These are phyloP conservation scores for Murraya paniculata DNA, from an alignment of 345 rosid species.

Conservation along the genomic window DNA sequence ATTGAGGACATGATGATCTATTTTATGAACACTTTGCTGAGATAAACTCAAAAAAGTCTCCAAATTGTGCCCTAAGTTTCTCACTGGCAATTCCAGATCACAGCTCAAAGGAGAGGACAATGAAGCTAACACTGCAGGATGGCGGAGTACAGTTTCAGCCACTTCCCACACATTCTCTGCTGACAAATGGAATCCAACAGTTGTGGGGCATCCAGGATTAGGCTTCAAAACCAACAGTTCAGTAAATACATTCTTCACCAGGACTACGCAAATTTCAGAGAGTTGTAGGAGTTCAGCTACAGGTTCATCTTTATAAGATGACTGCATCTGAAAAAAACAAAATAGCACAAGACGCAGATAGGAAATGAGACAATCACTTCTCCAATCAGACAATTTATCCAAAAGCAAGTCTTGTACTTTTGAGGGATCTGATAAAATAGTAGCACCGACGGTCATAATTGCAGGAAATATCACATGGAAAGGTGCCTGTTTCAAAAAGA, in stretches of 20 bases:
- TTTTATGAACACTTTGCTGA: slow-evolving; percentile 40
- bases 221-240: slow-evolving; percentile 36
- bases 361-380: slow-evolving; percentile 38
- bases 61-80: slow-evolving; percentile 32
- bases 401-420: slow-evolving; percentile 53
- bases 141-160: slow-evolving; percentile 55
- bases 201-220: slow-evolving; percentile 24
- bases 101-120: slow-evolving; percentile 50
- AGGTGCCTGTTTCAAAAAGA: slow-evolving; percentile 58
- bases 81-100: slow-evolving; percentile 29
- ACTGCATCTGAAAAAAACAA: slow-evolving; percentile 62
- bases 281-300: slow-evolving; percentile 39
- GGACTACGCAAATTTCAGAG: slow-evolving; percentile 59
- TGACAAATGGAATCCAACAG: slow-evolving; percentile 22
- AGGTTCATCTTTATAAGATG: slow-evolving; percentile 40
- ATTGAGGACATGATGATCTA: slow-evolving; percentile 57
- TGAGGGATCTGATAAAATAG: slow-evolving; percentile 32
- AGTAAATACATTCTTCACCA: slow-evolving; percentile 51
- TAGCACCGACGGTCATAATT: slow-evolving; percentile 31
- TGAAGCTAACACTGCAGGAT: slow-evolving; percentile 51
- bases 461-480: slow-evolving; percentile 66
- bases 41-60: slow-evolving; percentile 39
- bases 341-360: slow-evolving; percentile 57
- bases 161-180: slow-evolving; percentile 43
- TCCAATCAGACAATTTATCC: slow-evolving; percentile 48